Evolutionary conservation across 495 filamentous ascomycete species (phyloP).

Genomic region (Penicillium malachiteum): DNA sequence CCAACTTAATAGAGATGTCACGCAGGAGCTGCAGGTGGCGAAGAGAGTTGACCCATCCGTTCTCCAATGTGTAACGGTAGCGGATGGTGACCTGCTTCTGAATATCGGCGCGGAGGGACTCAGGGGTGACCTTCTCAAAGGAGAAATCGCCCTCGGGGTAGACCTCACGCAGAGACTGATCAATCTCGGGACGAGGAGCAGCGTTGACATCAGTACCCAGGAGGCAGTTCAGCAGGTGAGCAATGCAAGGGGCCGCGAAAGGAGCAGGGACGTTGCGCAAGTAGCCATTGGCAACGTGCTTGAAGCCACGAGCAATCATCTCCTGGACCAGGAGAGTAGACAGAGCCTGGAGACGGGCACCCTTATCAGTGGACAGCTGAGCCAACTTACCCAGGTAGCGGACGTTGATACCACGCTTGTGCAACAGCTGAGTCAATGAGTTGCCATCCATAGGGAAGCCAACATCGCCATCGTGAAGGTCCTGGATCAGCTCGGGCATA

Average conservation of each 20-base stretch:
- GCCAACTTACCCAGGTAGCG: conserved; percentile 89
- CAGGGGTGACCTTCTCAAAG: conserved; percentile 75
- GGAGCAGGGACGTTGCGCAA: conserved; percentile 77
- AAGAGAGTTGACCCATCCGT: conserved; percentile 62
- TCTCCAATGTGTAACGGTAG: conserved; percentile 71
- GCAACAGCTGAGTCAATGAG: conserved; percentile 83
- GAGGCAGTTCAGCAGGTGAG: conserved; percentile 93
- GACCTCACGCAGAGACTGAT: conserved; percentile 67
- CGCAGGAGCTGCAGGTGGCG: conserved; percentile 82
- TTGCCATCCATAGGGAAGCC: conserved; percentile 98
- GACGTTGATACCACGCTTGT: conserved; percentile 96
- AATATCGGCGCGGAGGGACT: conserved; percentile 66
- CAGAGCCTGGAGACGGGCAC: conserved; percentile 72
- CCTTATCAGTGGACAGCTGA: conserved; percentile 62
- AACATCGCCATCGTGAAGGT: conserved; percentile 88
- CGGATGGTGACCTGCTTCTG: conserved; percentile 67
- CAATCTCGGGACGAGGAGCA: conserved; percentile 72
- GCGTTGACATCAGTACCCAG: conserved; percentile 75
- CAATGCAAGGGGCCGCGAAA: conserved; percentile 70
- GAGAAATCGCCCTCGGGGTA: conserved; percentile 81
- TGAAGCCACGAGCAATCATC: conserved; percentile 91
- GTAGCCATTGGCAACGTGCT: conserved; percentile 81
- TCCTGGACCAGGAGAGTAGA: conserved; percentile 77
- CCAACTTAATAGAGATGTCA: conserved; percentile 85
- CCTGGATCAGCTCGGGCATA: conserved; percentile 73